A percentile compares a stretch with the other conserved stretches of the same genome.
phyloP scores from a whole-genome alignment of 176 grass and related monocot genomes.

The Tillandsia leiboldiana region DNA sequence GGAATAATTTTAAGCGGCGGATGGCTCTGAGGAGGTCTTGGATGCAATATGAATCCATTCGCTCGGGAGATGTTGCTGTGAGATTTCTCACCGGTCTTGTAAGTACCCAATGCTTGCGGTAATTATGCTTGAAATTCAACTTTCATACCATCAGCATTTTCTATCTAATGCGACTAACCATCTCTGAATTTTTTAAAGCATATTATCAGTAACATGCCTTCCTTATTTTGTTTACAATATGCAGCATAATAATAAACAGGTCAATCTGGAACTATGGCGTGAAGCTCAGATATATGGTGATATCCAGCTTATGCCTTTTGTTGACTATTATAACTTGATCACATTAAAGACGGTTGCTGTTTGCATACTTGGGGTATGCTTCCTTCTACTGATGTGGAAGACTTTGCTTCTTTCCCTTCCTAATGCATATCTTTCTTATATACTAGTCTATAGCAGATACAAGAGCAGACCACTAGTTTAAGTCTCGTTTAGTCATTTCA shows the following conservation, averaged over 20 bases:
- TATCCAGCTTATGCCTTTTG: conserved; percentile 93
- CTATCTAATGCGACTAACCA: too few species aligned
- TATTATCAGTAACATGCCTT: not conserved
- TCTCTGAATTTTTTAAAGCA: not conserved
- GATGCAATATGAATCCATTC: conserved; percentile 84
- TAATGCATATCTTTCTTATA: not conserved
- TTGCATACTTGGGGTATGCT: conserved; percentile 73
- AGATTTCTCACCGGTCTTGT: conserved; percentile 89
- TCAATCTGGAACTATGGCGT: conserved; percentile 76
- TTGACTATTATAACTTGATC: conserved; percentile 87
- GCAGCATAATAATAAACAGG: conserved; percentile 67
- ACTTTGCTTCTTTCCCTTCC: conserved; percentile 8
- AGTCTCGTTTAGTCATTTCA: too few species aligned
- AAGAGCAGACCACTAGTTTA: not conserved
- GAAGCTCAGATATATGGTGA: conserved; percentile 75
- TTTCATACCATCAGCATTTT: too few species aligned
- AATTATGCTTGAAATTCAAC: too few species aligned
- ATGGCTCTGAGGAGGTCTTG: conserved; percentile 79
- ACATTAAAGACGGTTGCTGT: conserved; percentile 70
- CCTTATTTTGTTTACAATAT: conserved; percentile 13
- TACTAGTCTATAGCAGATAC: not conserved
- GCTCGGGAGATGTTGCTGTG: conserved; percentile 64
- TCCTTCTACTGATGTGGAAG: conserved; percentile 15
- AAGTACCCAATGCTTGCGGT: conserved; percentile 27
- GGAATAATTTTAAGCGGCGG: conserved; percentile 84